phyloP scores from a whole-genome alignment of 2,329 filamentous ascomycete genomes.

The Epichloe elymi region DNA sequence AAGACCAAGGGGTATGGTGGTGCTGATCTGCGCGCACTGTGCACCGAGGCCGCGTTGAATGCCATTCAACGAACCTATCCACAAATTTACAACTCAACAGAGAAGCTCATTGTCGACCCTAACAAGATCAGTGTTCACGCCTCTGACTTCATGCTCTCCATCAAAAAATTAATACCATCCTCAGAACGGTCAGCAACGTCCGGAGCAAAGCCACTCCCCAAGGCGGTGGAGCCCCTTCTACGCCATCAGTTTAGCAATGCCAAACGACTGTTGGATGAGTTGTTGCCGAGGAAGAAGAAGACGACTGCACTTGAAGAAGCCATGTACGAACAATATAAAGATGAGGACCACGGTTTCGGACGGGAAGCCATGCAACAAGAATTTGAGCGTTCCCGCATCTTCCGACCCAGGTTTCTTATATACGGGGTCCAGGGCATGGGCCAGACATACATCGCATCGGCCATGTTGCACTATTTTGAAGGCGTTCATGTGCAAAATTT shows the following conservation, averaged over 20 bases:
- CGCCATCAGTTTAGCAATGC: slow-evolving; percentile 59
- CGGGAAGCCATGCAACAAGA: slow-evolving; percentile 63
- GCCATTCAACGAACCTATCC: slow-evolving; percentile 91
- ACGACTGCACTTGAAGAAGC: slow-evolving; percentile 87
- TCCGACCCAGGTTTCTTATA: slow-evolving; percentile 76
- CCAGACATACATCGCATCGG: slow-evolving; percentile 75
- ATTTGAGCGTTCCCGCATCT: slow-evolving; percentile 79
- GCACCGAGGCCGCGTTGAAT: slow-evolving; percentile 91
- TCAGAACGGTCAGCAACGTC: slow-evolving; percentile 83
- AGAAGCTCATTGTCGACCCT: slow-evolving; percentile 82
- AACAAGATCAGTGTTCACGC: slow-evolving; percentile 74
- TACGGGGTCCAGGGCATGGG: slow-evolving; percentile 82
- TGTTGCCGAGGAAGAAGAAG: slow-evolving; percentile 75
- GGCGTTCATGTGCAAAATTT: slow-evolving; percentile 91
- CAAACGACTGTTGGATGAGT: slow-evolving; percentile 53
- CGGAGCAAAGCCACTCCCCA: slow-evolving; percentile 67
- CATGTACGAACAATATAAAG: slow-evolving; percentile 75
- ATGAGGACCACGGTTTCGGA: slow-evolving; percentile 71
- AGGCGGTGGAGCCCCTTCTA: slow-evolving; percentile 74
- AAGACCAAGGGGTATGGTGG: slow-evolving; percentile 94
- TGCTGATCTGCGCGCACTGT: slow-evolving; percentile 85
- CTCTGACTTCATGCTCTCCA: slow-evolving; percentile 92
- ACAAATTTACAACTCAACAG: slow-evolving; percentile 83
- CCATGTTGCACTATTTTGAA: slow-evolving; percentile 81
- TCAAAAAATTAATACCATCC: slow-evolving; percentile 92